A percentile compares a stretch with the other conserved stretches of the same genome.
Evolutionary conservation across 352 stramenopile genomes (phyloP).

Genomic region (Halophytophthora polymorphica): DNA sequence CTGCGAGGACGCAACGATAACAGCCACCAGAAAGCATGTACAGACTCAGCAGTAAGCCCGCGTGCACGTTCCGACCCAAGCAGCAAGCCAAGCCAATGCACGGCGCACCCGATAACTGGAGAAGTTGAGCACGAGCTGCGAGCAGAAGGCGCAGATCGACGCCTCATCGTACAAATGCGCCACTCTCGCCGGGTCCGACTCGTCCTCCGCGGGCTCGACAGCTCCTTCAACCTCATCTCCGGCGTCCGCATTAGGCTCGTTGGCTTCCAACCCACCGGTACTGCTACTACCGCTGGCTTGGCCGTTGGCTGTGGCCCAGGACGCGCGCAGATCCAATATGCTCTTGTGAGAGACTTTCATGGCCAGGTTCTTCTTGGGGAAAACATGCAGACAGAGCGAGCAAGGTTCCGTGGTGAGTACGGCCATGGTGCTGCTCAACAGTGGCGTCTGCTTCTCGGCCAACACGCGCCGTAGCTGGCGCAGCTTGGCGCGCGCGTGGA

Average conservation of each 20-base stretch:
- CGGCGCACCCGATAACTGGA: slow-evolving; percentile 36
- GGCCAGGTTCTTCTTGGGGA: slow-evolving; percentile 51
- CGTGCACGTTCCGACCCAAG: neutral
- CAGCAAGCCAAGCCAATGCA: neutral
- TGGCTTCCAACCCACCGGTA: too few relatives aligned
- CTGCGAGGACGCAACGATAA: too few relatives aligned
- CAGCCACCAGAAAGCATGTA: too few relatives aligned
- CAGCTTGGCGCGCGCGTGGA: slow-evolving; percentile 38
- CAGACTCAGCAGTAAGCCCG: slow-evolving; percentile 1
- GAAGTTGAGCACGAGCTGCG: slow-evolving; percentile 49
- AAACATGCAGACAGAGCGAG: slow-evolving; percentile 51
- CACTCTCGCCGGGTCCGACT: slow-evolving; percentile 28
- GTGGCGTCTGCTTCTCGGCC: slow-evolving; percentile 36
- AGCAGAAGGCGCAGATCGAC: slow-evolving; percentile 54
- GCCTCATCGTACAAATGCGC: slow-evolving; percentile 61
- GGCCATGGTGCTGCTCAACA: slow-evolving; percentile 52
- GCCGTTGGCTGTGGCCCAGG: slow-evolving; percentile 23
- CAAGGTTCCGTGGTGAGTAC: slow-evolving; percentile 51
- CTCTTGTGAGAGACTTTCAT: slow-evolving; percentile 66
- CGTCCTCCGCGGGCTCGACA: slow-evolving; percentile 7
- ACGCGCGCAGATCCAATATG: slow-evolving; percentile 50
- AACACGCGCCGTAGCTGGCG: slow-evolving; percentile 32
- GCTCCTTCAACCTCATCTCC: slow-evolving; percentile 1
- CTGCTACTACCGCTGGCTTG: too few relatives aligned
- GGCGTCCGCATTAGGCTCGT: too few relatives aligned